Evolutionary conservation across 768 basidiomycete species (phyloP).

Genomic region (Collybiopsis luxurians): DNA sequence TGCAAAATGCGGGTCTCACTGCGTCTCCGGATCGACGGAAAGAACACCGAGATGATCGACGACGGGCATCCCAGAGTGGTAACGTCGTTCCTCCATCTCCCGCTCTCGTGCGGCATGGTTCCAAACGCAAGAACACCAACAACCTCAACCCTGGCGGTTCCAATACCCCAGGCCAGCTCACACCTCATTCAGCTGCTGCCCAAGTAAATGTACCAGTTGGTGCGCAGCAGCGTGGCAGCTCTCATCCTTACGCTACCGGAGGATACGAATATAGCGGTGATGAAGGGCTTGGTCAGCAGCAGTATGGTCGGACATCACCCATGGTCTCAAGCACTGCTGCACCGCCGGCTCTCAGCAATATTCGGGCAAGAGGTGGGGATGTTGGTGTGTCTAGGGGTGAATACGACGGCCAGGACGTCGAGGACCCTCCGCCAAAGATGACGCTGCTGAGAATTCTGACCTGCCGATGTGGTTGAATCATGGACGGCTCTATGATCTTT

Average conservation of each 20-base stretch:
- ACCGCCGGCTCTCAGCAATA: constrained; percentile 69
- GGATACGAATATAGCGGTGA: constrained; percentile 64
- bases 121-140: constrained; percentile 64
- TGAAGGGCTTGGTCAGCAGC: constrained; percentile 54
- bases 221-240: constrained; percentile 44
- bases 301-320: constrained; percentile 77
- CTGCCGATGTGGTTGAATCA: constrained; percentile 66
- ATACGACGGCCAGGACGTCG: constrained; percentile 57
- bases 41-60: constrained; percentile 64
- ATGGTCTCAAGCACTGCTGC: constrained; percentile 75
- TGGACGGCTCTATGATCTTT: constrained; percentile 17
- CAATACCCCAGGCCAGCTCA: constrained; percentile 51
- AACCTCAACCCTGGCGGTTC: constrained; percentile 54
- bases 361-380: constrained; percentile 69
- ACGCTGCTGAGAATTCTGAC: constrained; percentile 69
- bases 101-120: constrained; percentile 73
- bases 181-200: constrained; percentile 73
- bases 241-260: constrained; percentile 71
- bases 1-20: constrained; percentile 50
- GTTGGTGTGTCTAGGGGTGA: constrained; percentile 62
- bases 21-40: constrained; percentile 58
- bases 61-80: constrained; percentile 59
- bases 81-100: constrained; percentile 70
- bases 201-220: constrained; percentile 72
- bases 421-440: constrained; percentile 50